A percentile compares a stretch with the other conserved stretches of the same genome.
These are phyloP conservation scores for Bryum argenteum DNA, from an alignment of 225 moss, liverwort and hornwort species.

Conservation along the genomic window DNA sequence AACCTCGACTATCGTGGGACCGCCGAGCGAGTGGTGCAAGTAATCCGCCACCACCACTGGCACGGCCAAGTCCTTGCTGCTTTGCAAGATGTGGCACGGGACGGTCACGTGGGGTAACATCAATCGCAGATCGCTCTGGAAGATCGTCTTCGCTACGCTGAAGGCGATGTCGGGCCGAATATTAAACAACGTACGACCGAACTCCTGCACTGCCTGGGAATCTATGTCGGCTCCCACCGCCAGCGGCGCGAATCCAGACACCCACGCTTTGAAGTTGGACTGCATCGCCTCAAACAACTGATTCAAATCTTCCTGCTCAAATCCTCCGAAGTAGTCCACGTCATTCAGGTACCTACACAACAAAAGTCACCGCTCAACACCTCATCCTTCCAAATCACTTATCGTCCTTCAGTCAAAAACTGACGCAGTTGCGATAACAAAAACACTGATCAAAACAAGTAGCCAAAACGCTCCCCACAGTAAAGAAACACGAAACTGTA, in stretches of 20 bases:
- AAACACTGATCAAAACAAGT: no score
- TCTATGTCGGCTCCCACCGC: constrained; percentile 91
- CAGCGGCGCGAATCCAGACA: constrained; percentile 85
- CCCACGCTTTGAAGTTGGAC: constrained; percentile 91
- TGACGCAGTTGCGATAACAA: no score
- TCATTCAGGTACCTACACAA: constrained; percentile 70
- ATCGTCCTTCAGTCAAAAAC: no score
- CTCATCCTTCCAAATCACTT: no score
- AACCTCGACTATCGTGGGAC: constrained; percentile 80
- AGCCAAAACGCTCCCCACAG: no score
- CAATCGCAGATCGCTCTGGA: constrained; percentile 75
- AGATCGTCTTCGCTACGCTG: constrained; percentile 81
- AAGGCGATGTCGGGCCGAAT: constrained; percentile 92
- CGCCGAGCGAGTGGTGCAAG: constrained; percentile 73
- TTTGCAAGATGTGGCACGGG: constrained; percentile 88
- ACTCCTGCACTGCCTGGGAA: constrained; percentile 81
- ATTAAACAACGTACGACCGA: constrained; percentile 85
- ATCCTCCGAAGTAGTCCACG: constrained; percentile 78
- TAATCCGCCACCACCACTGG: constrained; percentile 83
- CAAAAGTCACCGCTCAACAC: no score
- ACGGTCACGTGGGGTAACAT: constrained; percentile 54
- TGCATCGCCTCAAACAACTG: constrained; percentile 92
- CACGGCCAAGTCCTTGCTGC: constrained; percentile 80
- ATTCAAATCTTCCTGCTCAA: constrained; percentile 87
- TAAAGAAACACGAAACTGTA: no score